Percentiles rank a stretch among this genome's conserved stretches.
These are phyloP conservation scores for Carex sylvatica DNA, from an alignment of 202 grass and related monocot species.

Conservation along the genomic window DNA sequence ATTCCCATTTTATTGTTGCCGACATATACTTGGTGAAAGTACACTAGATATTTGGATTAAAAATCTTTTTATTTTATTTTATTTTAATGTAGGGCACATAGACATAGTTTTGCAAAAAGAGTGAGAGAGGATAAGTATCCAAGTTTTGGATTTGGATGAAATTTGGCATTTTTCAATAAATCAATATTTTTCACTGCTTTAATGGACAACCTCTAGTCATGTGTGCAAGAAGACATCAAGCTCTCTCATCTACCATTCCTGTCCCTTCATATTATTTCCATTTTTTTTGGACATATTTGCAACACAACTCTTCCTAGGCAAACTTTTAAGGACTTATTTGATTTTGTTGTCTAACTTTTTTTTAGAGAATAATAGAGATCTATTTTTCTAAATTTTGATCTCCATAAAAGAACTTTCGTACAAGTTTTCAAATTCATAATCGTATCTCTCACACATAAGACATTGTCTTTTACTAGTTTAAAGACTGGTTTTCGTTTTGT, in stretches of 20 bases:
- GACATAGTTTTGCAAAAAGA: background rate
- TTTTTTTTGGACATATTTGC: background rate
- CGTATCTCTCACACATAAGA: too few species aligned
- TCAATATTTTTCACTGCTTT: background rate
- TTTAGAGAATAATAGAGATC: too few species aligned
- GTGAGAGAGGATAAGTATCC: background rate
- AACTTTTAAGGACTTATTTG: background rate
- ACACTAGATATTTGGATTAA: background rate
- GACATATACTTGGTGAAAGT: background rate
- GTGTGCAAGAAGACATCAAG: background rate
- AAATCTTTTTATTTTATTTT: background rate
- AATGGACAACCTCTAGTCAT: background rate
- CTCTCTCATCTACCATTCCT: background rate
- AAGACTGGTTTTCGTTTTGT: background rate
- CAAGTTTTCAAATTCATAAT: too few species aligned
- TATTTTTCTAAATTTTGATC: too few species aligned
- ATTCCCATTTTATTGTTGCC: background rate
- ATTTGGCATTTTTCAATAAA: background rate
- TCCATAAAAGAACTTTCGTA: too few species aligned
- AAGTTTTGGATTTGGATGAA: background rate
- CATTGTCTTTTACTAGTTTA: too few species aligned
- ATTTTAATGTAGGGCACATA: background rate
- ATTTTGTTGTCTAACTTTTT: background rate
- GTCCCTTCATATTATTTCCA: background rate
- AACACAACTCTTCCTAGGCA: background rate